Base-by-base conservation (phyloP, 768 basidiomycete species). In the Boletellus ananas region DNA sequence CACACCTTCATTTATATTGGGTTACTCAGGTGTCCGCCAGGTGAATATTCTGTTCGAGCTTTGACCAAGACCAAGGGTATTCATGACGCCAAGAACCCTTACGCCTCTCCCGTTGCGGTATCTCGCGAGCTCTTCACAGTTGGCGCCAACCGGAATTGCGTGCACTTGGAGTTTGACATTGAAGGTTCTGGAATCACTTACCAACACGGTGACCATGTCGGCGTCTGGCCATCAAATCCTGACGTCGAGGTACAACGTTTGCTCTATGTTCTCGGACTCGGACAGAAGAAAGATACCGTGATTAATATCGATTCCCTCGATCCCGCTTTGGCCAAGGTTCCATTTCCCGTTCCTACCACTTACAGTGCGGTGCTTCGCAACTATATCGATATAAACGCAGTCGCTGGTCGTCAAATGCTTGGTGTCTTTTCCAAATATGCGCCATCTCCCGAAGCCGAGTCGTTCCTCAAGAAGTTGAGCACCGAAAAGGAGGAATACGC, bases 11-110 rank as follows among this genome's bases (percentile, higher is more conserved):
- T 4, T 16, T 3, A 2, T 20, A 11, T 36, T 43, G 21, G 21
- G 3, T 34, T 34, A 14, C 48, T 44, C 18, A 57, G 17, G 12
- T 18, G 35, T 46, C 21, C 33, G 6, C 6, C 51, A 91, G 89
- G 94, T 61, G 95, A 99, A 79, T 82, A 95, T 34, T 97, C 95
- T 33, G 90, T 93, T 45, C 87, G 95, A 60, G 94, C 94, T 43
- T 79, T 99, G 46, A 87, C 91, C 14, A 86, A 83, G 65, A 90
- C 94, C 36, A 92, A 93, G 65, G 96, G 96, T 47, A 94, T 96
- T 52, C 93, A 95, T 65, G 96, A 98, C 63, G 88, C 90, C 42
- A 99, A 98, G 79, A 98, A 99, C 72, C 95, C 96, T 1, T 97
- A 83, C 66, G 79, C 94, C 4, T 87, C 95, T 5, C 89, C 94